Conservation (phyloP, 1,139 yeast species). For the Suhomyces ambrosiae region DNA sequence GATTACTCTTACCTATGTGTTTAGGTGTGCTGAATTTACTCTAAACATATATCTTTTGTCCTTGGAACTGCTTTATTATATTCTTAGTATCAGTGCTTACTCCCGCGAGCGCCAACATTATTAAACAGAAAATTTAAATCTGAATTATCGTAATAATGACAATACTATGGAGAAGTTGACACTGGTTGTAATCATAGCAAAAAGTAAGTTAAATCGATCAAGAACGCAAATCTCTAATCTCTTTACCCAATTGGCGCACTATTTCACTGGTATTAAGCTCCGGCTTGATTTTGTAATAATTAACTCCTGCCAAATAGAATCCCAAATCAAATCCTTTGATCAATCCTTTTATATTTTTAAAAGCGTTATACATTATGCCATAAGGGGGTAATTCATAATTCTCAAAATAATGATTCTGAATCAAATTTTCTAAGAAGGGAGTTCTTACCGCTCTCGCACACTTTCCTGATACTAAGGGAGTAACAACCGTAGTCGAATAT, state of each 20-base stretch:
- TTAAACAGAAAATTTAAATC: too few relatives aligned
- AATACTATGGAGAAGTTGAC: too few relatives aligned
- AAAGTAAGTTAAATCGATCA: too few relatives aligned
- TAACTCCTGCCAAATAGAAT: constrained; percentile 39
- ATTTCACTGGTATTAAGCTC: constrained; percentile 8
- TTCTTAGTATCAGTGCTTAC: too few relatives aligned
- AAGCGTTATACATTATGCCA: constrained; percentile 39
- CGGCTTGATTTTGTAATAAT: constrained; percentile 24
- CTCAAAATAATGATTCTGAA: constrained; percentile 3
- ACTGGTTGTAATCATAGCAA: too few relatives aligned
- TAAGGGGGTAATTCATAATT: constrained; percentile 33
- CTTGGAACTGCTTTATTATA: too few relatives aligned
- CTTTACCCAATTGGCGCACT: constrained; percentile 5
- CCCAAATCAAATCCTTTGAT: constrained; percentile 24
- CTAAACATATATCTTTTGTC: too few relatives aligned
- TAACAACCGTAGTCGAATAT: constrained; percentile 32
- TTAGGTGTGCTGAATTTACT: too few relatives aligned
- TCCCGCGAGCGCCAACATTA: too few relatives aligned
- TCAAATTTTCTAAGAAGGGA: constrained; percentile 26
- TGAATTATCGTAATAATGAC: too few relatives aligned
- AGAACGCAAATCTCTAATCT: background rate
- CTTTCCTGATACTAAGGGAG: constrained; percentile 40
- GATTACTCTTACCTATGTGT: too few relatives aligned
- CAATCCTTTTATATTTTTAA: constrained; percentile 25
- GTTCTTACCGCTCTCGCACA: constrained; percentile 40